A percentile compares a stretch with the other conserved stretches of the same genome.
phyloP scores from a whole-genome alignment of 257 asterid genomes.

The Leptodermis oblonga region DNA sequence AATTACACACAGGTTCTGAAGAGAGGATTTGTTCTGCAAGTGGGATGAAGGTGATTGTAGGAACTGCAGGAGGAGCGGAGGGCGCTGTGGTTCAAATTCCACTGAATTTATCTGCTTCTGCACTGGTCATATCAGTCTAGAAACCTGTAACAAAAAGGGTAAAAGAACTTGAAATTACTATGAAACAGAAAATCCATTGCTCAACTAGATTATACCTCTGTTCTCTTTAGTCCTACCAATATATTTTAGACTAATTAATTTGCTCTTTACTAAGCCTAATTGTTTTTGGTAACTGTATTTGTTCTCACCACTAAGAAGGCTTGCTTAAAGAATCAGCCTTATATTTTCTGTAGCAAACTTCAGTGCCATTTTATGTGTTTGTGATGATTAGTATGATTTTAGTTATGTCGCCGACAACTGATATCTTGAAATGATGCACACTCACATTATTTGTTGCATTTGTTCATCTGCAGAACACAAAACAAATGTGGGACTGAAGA shows the following conservation, averaged over 20 bases:
- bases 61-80: constrained; percentile 28
- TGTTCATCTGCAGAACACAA: too few species aligned
- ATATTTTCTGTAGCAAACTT: neutral
- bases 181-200: neutral
- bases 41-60: constrained; percentile 33
- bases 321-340: neutral
- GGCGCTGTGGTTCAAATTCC: constrained; percentile 16
- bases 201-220: neutral
- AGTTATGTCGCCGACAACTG: neutral
- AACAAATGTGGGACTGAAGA: too few species aligned
- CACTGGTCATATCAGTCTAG: neutral
- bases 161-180: neutral
- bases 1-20: constrained; percentile 27
- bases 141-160: constrained; percentile 14
- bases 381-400: neutral
- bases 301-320: neutral
- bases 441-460: too few species aligned
- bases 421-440: neutral
- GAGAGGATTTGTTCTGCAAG: constrained; percentile 37
- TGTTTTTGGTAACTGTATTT: neutral
- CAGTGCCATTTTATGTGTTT: neutral
- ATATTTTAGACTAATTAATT: too few species aligned
- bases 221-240: neutral
- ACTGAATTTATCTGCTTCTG: constrained; percentile 9
- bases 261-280: neutral